Conservation (phyloP, 2,329 filamentous ascomycete genomes). For the Fusarium neocosmosporiellum region DNA sequence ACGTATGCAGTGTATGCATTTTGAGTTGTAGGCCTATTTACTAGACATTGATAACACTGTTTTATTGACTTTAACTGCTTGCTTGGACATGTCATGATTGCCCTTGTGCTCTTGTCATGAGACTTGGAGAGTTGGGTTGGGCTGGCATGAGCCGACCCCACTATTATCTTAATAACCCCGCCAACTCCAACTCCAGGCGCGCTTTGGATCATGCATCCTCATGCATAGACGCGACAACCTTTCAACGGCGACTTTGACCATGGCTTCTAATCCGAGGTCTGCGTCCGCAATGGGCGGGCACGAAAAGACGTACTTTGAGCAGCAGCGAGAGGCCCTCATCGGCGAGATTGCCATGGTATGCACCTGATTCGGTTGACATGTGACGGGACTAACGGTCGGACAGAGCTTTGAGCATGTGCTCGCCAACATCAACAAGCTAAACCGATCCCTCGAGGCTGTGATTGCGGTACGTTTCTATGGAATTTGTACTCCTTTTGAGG, state of each 20-base stretch:
- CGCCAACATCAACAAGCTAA: slow-evolving; percentile 95
- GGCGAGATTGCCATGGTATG: slow-evolving; percentile 78
- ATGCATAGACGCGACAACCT: slow-evolving; percentile 21
- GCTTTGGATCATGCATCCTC: slow-evolving; percentile 11
- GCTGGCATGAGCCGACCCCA: slow-evolving; percentile 9
- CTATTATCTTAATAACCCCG: slow-evolving; percentile 27
- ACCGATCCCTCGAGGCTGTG: slow-evolving; percentile 90
- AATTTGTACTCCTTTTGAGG: too few species aligned
- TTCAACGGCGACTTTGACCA: slow-evolving; percentile 32
- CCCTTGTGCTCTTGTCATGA: background rate
- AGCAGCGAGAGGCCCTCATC: slow-evolving; percentile 78
- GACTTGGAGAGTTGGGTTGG: background rate
- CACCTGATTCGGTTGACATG: background rate
- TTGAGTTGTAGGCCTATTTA: background rate
- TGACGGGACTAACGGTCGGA: background rate
- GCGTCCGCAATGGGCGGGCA: slow-evolving; percentile 44
- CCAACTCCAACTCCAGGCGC: slow-evolving; percentile 20
- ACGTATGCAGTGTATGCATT: background rate
- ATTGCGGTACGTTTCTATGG: slow-evolving; percentile 73
- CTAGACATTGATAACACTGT: background rate
- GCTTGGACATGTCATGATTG: background rate
- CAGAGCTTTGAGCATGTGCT: slow-evolving; percentile 89
- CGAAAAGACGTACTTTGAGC: slow-evolving; percentile 76
- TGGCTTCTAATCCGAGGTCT: slow-evolving; percentile 48
- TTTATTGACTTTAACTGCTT: background rate